phyloP scores from a whole-genome alignment of 2,329 filamentous ascomycete species.

The Beauveria australis region DNA sequence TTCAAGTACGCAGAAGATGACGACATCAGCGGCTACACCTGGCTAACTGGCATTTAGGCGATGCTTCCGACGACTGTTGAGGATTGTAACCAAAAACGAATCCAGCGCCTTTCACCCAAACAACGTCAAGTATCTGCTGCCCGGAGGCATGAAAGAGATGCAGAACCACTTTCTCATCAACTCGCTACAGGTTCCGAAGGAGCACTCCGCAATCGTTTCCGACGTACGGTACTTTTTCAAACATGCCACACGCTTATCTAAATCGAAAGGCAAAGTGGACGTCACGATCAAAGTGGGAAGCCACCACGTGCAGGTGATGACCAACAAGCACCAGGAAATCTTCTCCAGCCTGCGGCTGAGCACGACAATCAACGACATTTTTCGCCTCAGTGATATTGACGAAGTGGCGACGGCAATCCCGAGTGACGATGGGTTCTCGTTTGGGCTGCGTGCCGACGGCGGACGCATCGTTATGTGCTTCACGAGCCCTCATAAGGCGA shows the following conservation, averaged over 20 bases:
- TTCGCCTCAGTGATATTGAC: slow-evolving; percentile 58
- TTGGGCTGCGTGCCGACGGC: slow-evolving; percentile 59
- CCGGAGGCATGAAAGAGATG: slow-evolving; percentile 57
- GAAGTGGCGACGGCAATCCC: slow-evolving; percentile 57
- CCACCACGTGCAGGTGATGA: slow-evolving; percentile 63
- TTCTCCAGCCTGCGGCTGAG: slow-evolving; percentile 53
- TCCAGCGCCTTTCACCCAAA: slow-evolving; percentile 52
- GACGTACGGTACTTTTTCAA: slow-evolving; percentile 60
- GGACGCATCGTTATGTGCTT: slow-evolving; percentile 68
- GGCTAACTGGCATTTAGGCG: slow-evolving; percentile 30
- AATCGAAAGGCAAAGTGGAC: slow-evolving; percentile 62
- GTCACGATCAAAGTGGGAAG: slow-evolving; percentile 61
- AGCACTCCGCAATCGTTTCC: slow-evolving; percentile 60
- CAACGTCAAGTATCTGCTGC: slow-evolving; percentile 58
- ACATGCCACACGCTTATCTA: slow-evolving; percentile 56
- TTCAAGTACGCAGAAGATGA: slow-evolving; percentile 41
- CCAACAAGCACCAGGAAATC: slow-evolving; percentile 60
- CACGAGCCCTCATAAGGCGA: slow-evolving; percentile 54
- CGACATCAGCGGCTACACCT: background rate
- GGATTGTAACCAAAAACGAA: slow-evolving; percentile 54
- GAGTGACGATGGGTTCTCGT: slow-evolving; percentile 58
- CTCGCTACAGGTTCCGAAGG: slow-evolving; percentile 59
- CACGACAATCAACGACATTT: slow-evolving; percentile 62
- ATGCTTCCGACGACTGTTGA: slow-evolving; percentile 56
- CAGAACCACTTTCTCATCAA: slow-evolving; percentile 59